Evolutionary conservation across 1,139 yeast genomes (phyloP).

Genomic region (Hyphopichia pseudoburtonii): DNA sequence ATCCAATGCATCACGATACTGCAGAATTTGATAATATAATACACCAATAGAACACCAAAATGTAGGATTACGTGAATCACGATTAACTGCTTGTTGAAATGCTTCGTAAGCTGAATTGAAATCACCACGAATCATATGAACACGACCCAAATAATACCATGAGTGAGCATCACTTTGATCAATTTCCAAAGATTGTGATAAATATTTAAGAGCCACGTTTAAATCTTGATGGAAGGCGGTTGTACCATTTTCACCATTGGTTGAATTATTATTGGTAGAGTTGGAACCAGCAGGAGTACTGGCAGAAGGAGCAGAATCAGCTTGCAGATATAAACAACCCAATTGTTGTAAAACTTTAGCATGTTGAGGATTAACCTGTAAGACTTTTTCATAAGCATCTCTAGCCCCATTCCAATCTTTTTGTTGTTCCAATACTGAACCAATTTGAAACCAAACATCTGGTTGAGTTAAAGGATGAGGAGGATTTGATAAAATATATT

Average conservation of each 20-base stretch:
- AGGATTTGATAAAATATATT: constrained; percentile 85
- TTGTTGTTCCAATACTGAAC: constrained; percentile 91
- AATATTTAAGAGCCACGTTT: constrained; percentile 76
- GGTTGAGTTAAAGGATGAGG: constrained; percentile 96
- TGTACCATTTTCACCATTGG: constrained; percentile 11
- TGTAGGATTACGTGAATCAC: constrained; percentile 95
- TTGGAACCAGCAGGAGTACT: constrained; percentile 36
- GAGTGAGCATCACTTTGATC: constrained; percentile 92
- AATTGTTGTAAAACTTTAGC: constrained; percentile 94
- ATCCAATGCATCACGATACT: constrained; percentile 93
- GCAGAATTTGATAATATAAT: constrained; percentile 90
- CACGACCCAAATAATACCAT: constrained; percentile 95
- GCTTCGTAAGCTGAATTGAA: constrained; percentile 97
- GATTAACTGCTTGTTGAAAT: constrained; percentile 96
- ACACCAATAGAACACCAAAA: constrained; percentile 99
- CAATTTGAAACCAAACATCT: constrained; percentile 98
- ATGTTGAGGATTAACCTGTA: constrained; percentile 87
- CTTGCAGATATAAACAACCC: constrained; percentile 94
- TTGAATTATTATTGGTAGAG: constrained; percentile 24
- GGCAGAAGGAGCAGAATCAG: constrained; percentile 36
- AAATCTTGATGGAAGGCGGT: constrained; percentile 60
- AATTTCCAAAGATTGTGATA: constrained; percentile 83
- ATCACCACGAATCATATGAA: constrained; percentile 94
- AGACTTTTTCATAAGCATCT: constrained; percentile 92
- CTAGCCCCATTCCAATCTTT: constrained; percentile 89